Base-by-base conservation (phyloP, 208 protist genomes). In the Sergeia podlipaevii region DNA sequence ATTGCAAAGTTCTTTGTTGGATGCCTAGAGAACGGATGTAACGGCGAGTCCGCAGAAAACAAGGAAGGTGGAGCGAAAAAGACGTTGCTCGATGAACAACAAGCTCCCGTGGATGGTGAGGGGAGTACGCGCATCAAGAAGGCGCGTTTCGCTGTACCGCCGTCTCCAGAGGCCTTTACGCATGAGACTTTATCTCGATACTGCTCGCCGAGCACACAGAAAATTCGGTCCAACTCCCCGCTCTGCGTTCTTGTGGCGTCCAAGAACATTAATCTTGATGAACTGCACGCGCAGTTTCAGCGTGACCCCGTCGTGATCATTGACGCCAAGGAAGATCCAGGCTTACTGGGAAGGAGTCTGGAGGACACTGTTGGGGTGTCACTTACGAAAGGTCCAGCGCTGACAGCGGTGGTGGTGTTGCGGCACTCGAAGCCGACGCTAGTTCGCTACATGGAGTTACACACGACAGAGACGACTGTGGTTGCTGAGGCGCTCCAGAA, bases 231-330 rank as follows among this genome's bases (percentile, higher is more conserved):
- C 47, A 23, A 46, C 29, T 8, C 54, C 32, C 45, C 70, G 24
- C 30, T 71, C 58, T 89, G 80, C 48, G 73, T 89, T 28, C 53
- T 92, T 13, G 57, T 56, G 37, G 53, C 87, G 18, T 58, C 62
- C 13, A 42, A 53, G 7, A 48, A n/a, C 4, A 61, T 78, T 17
- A 10, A 52, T n/a, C 54, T 89, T 20, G 44, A 65, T 7, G 11
- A 29, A 3, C 56, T 85, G 13, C 56, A 80, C 43, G 24, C 26
- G 24, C 33, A 30, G 26, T 89, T 85, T 42, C 26, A 53, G 17
- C 62, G 75, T 49, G 80, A 92, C 37, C 74, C 85, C 15, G 33
- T 92, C n/a, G 18, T 89, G 24, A 88, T 92, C 60, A 75, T 92
- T 20, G 67, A 92, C 50, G 75, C 60, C 1, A 23, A 38, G 41